Conservation (phyloP, 148 eudicot species). For the Agrostemma githago region DNA sequence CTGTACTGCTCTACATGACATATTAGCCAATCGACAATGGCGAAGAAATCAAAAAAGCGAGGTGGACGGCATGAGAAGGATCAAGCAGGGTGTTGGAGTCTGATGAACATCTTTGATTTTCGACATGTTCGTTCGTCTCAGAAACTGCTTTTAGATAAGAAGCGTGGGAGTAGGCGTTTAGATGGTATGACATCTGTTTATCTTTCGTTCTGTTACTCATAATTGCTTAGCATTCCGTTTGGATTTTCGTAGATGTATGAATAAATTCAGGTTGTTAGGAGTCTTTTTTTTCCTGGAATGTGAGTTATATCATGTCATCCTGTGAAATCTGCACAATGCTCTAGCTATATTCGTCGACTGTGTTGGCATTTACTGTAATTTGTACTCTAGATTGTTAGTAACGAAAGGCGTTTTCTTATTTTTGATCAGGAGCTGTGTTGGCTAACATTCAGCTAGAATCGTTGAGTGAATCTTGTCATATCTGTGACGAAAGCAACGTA, state of each 20-base stretch:
- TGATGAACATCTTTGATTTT: conserved; percentile 73
- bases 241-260: not conserved
- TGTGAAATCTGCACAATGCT: not conserved
- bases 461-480: conserved; percentile 28
- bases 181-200: conserved; percentile 41
- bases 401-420: conserved; percentile 10
- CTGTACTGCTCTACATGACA: not conserved
- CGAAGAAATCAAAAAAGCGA: conserved; percentile 57
- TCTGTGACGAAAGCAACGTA: conserved; percentile 36
- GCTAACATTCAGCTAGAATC: conserved; percentile 31
- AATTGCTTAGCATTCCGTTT: not conserved
- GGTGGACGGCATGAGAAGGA: conserved; percentile 43
- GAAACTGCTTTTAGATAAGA: conserved; percentile 57
- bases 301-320: not conserved
- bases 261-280: not conserved
- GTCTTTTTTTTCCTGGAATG: not conserved
- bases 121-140: conserved; percentile 66
- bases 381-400: not conserved
- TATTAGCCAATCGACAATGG: conserved; percentile 37
- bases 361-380: not conserved
- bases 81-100: conserved; percentile 81
- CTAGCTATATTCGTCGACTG: not conserved
- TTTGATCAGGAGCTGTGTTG: conserved; percentile 41
- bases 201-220: not conserved
- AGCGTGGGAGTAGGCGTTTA: conserved; percentile 44